Percentiles rank a stretch among this genome's conserved stretches.
These are phyloP conservation scores for Mortierella sp. DNA, from an alignment of 371 early-diverging fungal genomes.

Conservation along the genomic window DNA sequence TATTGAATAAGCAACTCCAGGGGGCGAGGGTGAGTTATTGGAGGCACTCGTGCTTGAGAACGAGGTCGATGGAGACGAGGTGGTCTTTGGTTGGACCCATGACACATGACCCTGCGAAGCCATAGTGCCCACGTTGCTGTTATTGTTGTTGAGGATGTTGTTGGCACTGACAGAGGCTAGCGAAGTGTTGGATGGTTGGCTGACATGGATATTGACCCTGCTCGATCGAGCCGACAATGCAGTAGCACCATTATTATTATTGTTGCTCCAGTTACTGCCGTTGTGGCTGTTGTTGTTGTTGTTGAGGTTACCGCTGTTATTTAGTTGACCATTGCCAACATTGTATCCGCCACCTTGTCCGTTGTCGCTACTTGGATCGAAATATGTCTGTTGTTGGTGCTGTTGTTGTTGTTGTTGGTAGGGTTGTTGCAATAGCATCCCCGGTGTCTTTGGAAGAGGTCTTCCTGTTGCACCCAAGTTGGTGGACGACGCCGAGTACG, in stretches of 20 bases:
- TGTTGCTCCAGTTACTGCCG: slow-evolving; percentile 3
- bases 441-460: slow-evolving; percentile 36
- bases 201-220: slow-evolving; percentile 25
- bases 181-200: slow-evolving; percentile 15
- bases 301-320: not conserved
- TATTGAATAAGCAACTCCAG: not conserved
- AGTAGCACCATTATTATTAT: slow-evolving; percentile 8
- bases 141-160: slow-evolving; percentile 11
- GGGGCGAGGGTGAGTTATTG: not conserved
- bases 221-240: slow-evolving; percentile 6
- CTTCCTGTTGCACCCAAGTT: slow-evolving; percentile 16
- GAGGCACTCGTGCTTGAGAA: not conserved
- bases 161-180: not conserved
- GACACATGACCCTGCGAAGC: slow-evolving; percentile 10
- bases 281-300: slow-evolving; percentile 8
- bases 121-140: not conserved
- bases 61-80: slow-evolving; percentile 16
- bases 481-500: slow-evolving; percentile 4
- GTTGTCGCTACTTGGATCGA: slow-evolving; percentile 18
- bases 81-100: slow-evolving; percentile 30
- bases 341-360: not conserved
- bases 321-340: not conserved
- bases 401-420: slow-evolving; percentile 23
- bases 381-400: slow-evolving; percentile 8
- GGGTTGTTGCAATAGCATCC: slow-evolving; percentile 11